These are phyloP conservation scores for Crassisporium funariophilum DNA, from an alignment of 768 basidiomycete species.

Conservation along the genomic window DNA sequence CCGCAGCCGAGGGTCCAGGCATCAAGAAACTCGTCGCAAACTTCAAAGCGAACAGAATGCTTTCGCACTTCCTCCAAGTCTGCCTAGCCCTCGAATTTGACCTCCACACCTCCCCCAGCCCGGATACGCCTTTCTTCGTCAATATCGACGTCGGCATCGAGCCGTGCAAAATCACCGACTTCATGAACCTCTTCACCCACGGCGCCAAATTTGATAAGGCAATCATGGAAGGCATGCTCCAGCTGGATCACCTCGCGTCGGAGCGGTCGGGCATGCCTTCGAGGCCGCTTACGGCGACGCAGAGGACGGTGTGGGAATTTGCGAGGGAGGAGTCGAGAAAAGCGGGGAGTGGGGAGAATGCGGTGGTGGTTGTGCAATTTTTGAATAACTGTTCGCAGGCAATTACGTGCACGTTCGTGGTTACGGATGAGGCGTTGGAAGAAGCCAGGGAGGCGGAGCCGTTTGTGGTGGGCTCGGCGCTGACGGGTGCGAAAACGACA, in stretches of 20 bases:
- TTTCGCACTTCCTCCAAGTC: conserved; percentile 18
- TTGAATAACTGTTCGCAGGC: conserved; percentile 19
- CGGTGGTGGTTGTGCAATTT: conserved; percentile 18
- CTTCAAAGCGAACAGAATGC: conserved; percentile 20
- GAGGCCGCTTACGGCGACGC: background rate
- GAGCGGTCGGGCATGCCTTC: conserved; percentile 9
- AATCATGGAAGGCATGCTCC: conserved; percentile 21
- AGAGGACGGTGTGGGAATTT: conserved; percentile 12
- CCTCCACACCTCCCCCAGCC: conserved; percentile 5
- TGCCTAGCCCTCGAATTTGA: conserved; percentile 13
- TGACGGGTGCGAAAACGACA: conserved; percentile 14
- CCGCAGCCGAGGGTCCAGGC: conserved; percentile 10
- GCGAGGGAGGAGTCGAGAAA: conserved; percentile 12
- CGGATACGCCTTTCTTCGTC: conserved; percentile 8
- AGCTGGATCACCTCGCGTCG: conserved; percentile 16
- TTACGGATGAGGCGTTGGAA: conserved; percentile 16
- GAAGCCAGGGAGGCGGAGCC: conserved; percentile 10
- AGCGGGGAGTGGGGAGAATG: conserved; percentile 11
- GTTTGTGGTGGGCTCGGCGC: conserved; percentile 15
- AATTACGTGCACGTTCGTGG: conserved; percentile 13
- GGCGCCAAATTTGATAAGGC: conserved; percentile 14
- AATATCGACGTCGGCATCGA: conserved; percentile 25
- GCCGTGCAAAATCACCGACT: conserved; percentile 18
- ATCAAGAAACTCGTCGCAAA: conserved; percentile 17
- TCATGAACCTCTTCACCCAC: conserved; percentile 21